Evolutionary conservation across 768 basidiomycete genomes (phyloP).

Genomic region (Leucosporidium scottii): DNA sequence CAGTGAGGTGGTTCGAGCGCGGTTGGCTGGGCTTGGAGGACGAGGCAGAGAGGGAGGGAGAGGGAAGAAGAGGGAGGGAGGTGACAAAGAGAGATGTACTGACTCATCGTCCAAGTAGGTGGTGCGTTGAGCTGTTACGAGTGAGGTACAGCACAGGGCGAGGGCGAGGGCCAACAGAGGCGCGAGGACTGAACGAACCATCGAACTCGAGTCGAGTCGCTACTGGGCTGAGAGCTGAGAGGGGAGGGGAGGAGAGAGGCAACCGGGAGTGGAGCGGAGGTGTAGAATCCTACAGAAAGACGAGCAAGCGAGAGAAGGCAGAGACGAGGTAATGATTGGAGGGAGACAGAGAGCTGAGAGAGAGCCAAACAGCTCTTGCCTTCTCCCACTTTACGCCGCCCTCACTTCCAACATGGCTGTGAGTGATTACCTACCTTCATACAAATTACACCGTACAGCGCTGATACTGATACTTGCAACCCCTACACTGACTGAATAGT

Average conservation of each 20-base stretch:
- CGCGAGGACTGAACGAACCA: too few relatives aligned
- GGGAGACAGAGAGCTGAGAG: neutral
- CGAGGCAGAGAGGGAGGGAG: neutral
- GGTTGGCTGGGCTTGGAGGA: neutral
- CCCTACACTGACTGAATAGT: neutral
- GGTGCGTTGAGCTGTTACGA: too few relatives aligned
- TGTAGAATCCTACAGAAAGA: neutral
- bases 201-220: too few relatives aligned
- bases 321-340: neutral
- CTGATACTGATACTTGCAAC: too few relatives aligned
- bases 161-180: too few relatives aligned
- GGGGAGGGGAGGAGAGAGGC: too few relatives aligned
- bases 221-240: too few relatives aligned
- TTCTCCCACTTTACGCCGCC: neutral
- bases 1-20: neutral
- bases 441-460: too few relatives aligned
- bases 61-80: neutral
- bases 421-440: too few relatives aligned
- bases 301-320: neutral
- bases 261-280: too few relatives aligned
- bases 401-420: constrained; percentile 11
- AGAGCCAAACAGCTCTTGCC: neutral
- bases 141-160: too few relatives aligned
- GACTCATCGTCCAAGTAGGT: neutral
- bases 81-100: neutral